A percentile compares a stretch with the other conserved stretches of the same genome.
Conservation (phyloP, 2,329 filamentous ascomycete species). For the Aureobasidium sp. region DNA sequence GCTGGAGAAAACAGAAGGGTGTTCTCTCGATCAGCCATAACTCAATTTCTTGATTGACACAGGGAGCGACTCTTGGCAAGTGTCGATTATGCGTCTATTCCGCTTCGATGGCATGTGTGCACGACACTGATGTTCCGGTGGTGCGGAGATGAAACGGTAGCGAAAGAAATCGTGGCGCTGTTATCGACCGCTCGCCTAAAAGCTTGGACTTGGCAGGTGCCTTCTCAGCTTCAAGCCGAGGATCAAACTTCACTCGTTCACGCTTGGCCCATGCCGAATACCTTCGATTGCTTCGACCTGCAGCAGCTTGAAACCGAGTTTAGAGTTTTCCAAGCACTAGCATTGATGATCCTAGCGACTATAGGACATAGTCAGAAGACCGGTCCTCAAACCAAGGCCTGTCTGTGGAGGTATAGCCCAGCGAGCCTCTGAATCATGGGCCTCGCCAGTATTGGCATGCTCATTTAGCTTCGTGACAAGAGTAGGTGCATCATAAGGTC, state of each 20-base stretch:
- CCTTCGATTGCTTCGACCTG: neutral
- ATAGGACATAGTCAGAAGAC: neutral
- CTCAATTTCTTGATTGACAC: neutral
- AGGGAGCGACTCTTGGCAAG: too few relatives aligned
- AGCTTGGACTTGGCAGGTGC: neutral
- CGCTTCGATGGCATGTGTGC: neutral
- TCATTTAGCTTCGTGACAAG: neutral
- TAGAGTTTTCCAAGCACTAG: neutral
- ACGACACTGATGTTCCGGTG: neutral
- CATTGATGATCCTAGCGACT: neutral
- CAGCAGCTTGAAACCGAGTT: constrained; percentile 1
- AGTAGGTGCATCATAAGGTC: neutral
- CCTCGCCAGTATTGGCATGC: neutral
- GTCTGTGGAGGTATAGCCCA: neutral
- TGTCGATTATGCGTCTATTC: neutral
- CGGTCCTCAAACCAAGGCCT: neutral
- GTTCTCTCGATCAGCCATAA: neutral
- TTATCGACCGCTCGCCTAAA: neutral
- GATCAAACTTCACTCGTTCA: neutral
- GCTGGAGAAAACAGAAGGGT: neutral
- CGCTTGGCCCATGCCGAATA: neutral
- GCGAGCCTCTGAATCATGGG: neutral
- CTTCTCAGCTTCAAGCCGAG: neutral
- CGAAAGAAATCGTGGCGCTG: neutral
- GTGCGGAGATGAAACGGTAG: neutral